Base-by-base conservation (phyloP, 2,329 filamentous ascomycete genomes). In the Septoria petroselini region DNA sequence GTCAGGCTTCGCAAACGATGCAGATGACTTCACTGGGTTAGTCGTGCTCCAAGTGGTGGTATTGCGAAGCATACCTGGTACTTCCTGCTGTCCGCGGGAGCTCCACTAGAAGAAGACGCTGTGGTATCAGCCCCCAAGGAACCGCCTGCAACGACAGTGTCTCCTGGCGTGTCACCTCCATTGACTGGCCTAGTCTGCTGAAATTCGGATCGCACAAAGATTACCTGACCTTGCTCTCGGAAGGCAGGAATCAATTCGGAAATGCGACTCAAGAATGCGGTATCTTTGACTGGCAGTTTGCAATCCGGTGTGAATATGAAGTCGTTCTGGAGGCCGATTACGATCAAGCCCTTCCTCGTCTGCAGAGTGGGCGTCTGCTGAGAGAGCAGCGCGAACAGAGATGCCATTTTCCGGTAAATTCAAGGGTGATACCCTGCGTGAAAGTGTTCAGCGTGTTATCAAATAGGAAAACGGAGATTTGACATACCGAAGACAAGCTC, bases 281-380 rank as follows among this genome's bases (percentile, higher is more conserved):
- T 81, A n/a, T 61, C 54, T 29, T 73, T 73, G 42, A 91, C 80
- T 9, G 82, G 78, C 15, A 96, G 70, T 19, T 82, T 79, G 47
- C 87, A 86, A 42, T 81, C 76, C 1, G 80, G 71, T 5, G 81
- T n/a, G n/a, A n/a, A 76, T 50, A 94, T 72, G 63, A 97, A 95
- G 67, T 96, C 91, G 62, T 94, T 89, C 65, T 97, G 93, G 29
- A 95, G 80, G 63, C 95, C 91, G 57, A 96, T 77, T 14, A 94
- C 73, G 15, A 97, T 74, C 35, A 98, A 76, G 1, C 88, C 91
- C 70, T 82, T 80, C 49, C 78, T 72, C 18, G 80, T 82, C 54
- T 79, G 71, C 52, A 84, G 74, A 46, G 71, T 71, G 12, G 79
- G 77, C 44, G 68, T 69, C 42, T 73, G 71, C 53, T 74, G 70